These are phyloP conservation scores for Acanthamoeba lugdunensis DNA, from an alignment of 208 protist genomes.

Conservation along the genomic window DNA sequence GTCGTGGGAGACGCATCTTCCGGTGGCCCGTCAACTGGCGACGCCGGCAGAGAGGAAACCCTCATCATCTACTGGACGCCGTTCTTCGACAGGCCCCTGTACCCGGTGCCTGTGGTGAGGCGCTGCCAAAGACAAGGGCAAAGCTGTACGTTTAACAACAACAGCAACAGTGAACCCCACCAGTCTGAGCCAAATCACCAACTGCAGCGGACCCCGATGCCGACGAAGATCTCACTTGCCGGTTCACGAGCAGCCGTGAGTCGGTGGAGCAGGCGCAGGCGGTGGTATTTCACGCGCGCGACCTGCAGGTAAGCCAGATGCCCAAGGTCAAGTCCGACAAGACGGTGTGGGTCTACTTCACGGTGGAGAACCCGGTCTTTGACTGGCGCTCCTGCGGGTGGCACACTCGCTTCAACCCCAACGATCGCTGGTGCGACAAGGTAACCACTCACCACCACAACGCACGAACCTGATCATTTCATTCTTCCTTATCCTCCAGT, in stretches of 20 bases:
- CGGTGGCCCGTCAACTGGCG: too few species aligned
- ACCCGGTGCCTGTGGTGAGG: neutral
- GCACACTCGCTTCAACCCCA: neutral
- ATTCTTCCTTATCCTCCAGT: too few species aligned
- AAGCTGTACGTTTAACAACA: neutral
- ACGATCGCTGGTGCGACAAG: slow-evolving; percentile 47
- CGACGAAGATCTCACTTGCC: neutral
- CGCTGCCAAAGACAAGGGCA: neutral
- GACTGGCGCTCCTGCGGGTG: slow-evolving; percentile 38
- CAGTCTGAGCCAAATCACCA: too few species aligned
- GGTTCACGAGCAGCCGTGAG: neutral
- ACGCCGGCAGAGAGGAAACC: neutral
- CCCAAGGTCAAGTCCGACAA: neutral
- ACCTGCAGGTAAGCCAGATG: neutral
- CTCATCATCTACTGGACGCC: neutral
- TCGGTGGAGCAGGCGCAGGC: neutral
- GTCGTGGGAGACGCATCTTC: too few species aligned
- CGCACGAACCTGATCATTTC: too few species aligned
- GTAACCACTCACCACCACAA: too few species aligned
- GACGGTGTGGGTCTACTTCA: slow-evolving; percentile 7
- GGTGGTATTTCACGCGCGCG: slow-evolving; percentile 41
- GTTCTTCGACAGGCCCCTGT: neutral
- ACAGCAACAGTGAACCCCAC: too few species aligned
- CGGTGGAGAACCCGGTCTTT: slow-evolving; percentile 39
- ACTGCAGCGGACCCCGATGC: neutral